Percentiles rank a stretch among this genome's conserved stretches.
These are phyloP conservation scores for Stephania cephalantha DNA, from an alignment of 164 flowering plant genomes.

Conservation along the genomic window DNA sequence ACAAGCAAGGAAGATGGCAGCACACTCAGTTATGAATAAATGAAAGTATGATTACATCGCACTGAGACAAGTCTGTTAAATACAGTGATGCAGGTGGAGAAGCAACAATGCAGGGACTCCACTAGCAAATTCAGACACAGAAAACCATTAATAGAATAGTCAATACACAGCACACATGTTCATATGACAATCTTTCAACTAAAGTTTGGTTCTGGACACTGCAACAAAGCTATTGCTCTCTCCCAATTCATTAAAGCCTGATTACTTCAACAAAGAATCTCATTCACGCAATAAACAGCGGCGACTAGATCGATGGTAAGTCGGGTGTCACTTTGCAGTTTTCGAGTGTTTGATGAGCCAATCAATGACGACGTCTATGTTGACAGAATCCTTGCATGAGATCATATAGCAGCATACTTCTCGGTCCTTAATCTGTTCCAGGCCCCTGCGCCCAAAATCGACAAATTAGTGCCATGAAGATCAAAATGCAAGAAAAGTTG, in stretches of 20 bases:
- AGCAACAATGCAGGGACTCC: background rate
- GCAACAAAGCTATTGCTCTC: background rate
- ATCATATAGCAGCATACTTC: constrained; percentile 92
- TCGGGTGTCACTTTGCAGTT: constrained; percentile 36
- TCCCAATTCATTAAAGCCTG: background rate
- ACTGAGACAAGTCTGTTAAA: background rate
- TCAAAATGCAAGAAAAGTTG: background rate
- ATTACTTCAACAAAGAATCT: background rate
- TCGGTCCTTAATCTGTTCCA: constrained; percentile 51
- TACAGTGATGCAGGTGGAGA: background rate
- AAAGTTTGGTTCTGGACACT: background rate
- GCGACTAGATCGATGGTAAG: background rate
- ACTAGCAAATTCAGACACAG: background rate
- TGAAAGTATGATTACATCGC: background rate
- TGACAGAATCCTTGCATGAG: constrained; percentile 78
- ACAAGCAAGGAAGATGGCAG: background rate
- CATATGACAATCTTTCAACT: constrained; percentile 1
- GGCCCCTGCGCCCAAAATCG: constrained; percentile 38
- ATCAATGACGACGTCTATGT: constrained; percentile 69
- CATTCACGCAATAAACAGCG: background rate
- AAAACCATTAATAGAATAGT: background rate
- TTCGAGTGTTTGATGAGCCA: constrained; percentile 91
- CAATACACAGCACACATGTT: background rate
- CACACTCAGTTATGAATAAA: background rate
- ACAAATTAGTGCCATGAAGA: background rate